Evolutionary conservation across 2,329 filamentous ascomycete genomes (phyloP), one percentile per base, ranked within the genome.

Genomic region (Colletotrichum magnum): DNA sequence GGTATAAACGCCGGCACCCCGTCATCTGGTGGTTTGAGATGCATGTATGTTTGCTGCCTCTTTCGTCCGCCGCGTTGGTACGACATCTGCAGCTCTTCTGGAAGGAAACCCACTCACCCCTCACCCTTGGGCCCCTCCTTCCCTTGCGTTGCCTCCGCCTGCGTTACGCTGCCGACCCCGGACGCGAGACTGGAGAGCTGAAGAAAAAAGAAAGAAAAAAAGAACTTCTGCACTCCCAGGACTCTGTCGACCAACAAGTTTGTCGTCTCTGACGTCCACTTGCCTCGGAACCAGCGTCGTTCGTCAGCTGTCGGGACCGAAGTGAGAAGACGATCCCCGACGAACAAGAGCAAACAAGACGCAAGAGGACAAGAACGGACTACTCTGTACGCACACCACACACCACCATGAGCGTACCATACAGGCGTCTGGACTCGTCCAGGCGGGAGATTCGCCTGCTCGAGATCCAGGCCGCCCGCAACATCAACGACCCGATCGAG

Each of bases 381-480:
- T 24, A 24, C 21, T 24, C 21, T 24, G 21, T 24, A 24, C 50
- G 10, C 18, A 24, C 28, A 36, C 32, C 10, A 36, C 32, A 36
- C 32, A 36, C 10, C 32, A 28, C 43, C 21, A 69, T 69, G 66
- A 69, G 56, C 21, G 51, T 66, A 26, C 18, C 43, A 26, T 74
- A 74, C 63, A 63, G 70, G 47, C 67, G 70, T 24, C 69, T 77
- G 53, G 72, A 75, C 58, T 65, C 70, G 50, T 69, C 72, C 21
- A 71, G 68, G 54, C 73, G 68, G 64, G 78, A 80, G 68, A 72
- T 79, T 21, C 78, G 78, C 28, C 70, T 80, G 61, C 71, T 80
- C 10, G 79, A 80, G 71, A 71, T 80, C 45, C 74, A 77, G 52
- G 73, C 78, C 7, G 67, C 75, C 28, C 72, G 70, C 69, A 71